Evolutionary conservation across 2,329 filamentous ascomycete genomes (phyloP).

Genomic region (Fusarium gaditjirri): DNA sequence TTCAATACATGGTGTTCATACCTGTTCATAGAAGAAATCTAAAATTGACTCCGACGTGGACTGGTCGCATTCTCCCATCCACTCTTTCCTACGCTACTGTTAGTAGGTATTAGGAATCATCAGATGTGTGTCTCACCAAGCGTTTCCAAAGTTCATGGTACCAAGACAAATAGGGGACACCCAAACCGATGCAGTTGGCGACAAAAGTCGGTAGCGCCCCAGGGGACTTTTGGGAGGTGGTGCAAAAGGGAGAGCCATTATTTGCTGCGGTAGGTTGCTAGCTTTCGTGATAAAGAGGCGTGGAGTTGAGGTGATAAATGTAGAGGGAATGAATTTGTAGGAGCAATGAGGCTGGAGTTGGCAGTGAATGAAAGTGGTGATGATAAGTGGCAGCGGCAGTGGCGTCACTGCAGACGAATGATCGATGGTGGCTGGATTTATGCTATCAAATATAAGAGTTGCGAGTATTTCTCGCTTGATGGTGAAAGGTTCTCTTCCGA

Average conservation of each 20-base stretch:
- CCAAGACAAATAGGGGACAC: constrained; percentile 76
- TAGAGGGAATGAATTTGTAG: background rate
- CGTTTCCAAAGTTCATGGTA: constrained; percentile 71
- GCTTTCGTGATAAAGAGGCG: background rate
- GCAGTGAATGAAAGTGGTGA: background rate
- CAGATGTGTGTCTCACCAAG: constrained; percentile 51
- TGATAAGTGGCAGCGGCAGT: background rate
- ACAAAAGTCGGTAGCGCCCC: constrained; percentile 72
- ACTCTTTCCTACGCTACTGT: constrained; percentile 54
- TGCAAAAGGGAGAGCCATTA: constrained; percentile 50
- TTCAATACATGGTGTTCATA: constrained; percentile 20
- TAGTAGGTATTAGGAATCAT: background rate
- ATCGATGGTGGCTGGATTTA: background rate
- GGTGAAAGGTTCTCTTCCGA: background rate
- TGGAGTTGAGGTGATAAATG: background rate
- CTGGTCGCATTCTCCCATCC: constrained; percentile 74
- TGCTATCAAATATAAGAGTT: background rate
- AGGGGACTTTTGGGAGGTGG: constrained; percentile 68
- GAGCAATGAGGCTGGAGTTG: background rate
- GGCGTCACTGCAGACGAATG: background rate
- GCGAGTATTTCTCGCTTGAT: background rate
- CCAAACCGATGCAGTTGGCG: constrained; percentile 71
- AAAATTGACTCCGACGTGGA: constrained; percentile 70
- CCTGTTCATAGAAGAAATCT: constrained; percentile 72
- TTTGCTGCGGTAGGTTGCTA: background rate